Conservation (phyloP, 2,329 filamentous ascomycete genomes). For the Neonectria punicea region DNA sequence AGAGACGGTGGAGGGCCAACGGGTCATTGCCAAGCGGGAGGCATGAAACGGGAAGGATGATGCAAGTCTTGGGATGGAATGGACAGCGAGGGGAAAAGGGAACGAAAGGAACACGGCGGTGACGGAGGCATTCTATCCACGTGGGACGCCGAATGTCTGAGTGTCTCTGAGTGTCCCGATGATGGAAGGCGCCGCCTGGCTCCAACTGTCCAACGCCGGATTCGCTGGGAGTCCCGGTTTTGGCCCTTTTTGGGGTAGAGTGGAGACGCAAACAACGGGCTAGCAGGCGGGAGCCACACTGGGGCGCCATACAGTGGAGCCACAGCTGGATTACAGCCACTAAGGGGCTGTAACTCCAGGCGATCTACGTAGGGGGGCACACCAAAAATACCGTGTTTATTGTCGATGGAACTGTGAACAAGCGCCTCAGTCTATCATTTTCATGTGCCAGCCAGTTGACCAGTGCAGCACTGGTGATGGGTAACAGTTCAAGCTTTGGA, state of each 20-base stretch:
- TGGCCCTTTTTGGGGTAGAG: constrained; percentile 6
- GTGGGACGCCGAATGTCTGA: constrained; percentile 20
- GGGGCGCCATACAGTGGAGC: constrained; percentile 11
- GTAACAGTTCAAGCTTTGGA: no score
- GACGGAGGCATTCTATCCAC: constrained; percentile 22
- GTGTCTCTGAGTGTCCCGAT: constrained; percentile 22
- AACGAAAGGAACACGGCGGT: constrained; percentile 14
- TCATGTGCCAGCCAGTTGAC: background rate
- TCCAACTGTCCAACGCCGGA: constrained; percentile 11
- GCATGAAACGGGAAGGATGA: background rate
- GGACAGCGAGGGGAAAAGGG: background rate
- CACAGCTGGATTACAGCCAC: constrained; percentile 3
- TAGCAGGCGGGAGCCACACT: constrained; percentile 16
- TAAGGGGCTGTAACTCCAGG: constrained; percentile 1
- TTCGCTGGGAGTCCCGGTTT: constrained; percentile 17
- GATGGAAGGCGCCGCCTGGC: constrained; percentile 19
- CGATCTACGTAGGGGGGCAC: background rate
- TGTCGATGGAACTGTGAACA: background rate
- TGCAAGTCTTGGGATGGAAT: background rate
- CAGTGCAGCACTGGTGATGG: no score
- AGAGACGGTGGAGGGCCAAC: background rate
- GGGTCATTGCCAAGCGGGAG: background rate
- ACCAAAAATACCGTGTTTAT: background rate
- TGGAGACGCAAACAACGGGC: constrained; percentile 5
- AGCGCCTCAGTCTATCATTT: background rate